Evolutionary conservation across 345 rosid species (phyloP).

Genomic region (Moricandia arvensis): DNA sequence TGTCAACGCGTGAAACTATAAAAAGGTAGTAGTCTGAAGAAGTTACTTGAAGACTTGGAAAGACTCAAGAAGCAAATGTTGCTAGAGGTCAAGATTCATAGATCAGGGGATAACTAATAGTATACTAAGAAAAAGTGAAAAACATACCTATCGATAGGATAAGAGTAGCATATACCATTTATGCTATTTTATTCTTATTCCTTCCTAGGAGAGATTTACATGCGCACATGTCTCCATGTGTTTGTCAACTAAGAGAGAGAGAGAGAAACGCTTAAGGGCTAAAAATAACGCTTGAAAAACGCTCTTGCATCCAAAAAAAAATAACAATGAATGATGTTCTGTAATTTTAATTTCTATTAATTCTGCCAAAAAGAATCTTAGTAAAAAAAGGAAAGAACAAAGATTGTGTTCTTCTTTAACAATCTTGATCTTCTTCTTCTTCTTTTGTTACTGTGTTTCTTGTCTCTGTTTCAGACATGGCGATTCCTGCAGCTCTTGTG

Average conservation of each 20-base stretch:
- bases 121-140: not conserved
- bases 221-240: constrained; percentile 39
- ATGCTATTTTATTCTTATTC: constrained; percentile 1
- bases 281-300: not conserved
- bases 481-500: constrained; percentile 41
- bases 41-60: not conserved
- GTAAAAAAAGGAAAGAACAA: not conserved
- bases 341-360: constrained; percentile 2
- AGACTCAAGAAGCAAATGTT: not conserved
- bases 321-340: not conserved
- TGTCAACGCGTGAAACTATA: constrained; percentile 15
- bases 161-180: not conserved
- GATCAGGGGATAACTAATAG: not conserved
- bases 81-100: not conserved
- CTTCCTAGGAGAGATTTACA: constrained; percentile 2
- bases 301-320: not conserved
- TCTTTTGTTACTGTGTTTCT: constrained; percentile 17
- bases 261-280: not conserved
- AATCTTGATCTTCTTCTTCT: not conserved
- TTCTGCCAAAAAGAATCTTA: not conserved
- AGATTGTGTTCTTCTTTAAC: constrained; percentile 2
- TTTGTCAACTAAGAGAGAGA: constrained; percentile 24
- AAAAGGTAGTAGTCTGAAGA: not conserved
- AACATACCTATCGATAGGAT: not conserved
- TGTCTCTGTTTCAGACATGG: constrained; percentile 29